phyloP scores from a whole-genome alignment of 305 asterid species.

The Fraxinus nigra region DNA sequence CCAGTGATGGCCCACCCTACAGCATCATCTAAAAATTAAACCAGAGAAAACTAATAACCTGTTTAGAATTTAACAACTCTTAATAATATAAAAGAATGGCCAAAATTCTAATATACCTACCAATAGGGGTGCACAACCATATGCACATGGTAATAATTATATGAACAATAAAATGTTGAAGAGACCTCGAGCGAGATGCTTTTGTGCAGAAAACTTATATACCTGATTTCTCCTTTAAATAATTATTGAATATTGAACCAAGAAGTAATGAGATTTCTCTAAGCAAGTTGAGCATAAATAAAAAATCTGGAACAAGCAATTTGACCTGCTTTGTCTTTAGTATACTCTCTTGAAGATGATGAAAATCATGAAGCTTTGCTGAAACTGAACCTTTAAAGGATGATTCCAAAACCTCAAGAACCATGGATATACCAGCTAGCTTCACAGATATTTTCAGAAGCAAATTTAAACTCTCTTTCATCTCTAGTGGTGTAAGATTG shows the following conservation, averaged over 20 bases:
- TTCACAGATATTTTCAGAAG: constrained; percentile 73
- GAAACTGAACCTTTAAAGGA: constrained; percentile 74
- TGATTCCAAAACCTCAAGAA: constrained; percentile 83
- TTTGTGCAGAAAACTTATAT: constrained; percentile 1
- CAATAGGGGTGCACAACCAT: background rate
- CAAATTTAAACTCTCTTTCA: constrained; percentile 42
- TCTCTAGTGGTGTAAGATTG: constrained; percentile 42
- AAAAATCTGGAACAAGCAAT: constrained; percentile 20
- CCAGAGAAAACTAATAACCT: background rate
- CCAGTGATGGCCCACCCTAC: constrained; percentile 8
- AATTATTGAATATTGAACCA: constrained; percentile 5
- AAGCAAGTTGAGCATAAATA: background rate
- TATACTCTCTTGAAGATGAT: constrained; percentile 73
- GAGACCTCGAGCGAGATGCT: constrained; percentile 7
- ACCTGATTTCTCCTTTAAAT: constrained; percentile 2
- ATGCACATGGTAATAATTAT: constrained; percentile 17
- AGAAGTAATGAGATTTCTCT: constrained; percentile 3
- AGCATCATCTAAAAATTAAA: constrained; percentile 7
- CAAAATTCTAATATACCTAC: background rate
- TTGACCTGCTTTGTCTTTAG: constrained; percentile 87
- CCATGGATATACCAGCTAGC: constrained; percentile 62
- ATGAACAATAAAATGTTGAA: constrained; percentile 7
- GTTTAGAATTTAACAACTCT: constrained; percentile 7
- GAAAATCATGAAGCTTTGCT: constrained; percentile 68
- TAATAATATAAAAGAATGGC: background rate